These are phyloP conservation scores for Pythium vanterpoolii DNA, from an alignment of 352 stramenopile species.

Conservation along the genomic window DNA sequence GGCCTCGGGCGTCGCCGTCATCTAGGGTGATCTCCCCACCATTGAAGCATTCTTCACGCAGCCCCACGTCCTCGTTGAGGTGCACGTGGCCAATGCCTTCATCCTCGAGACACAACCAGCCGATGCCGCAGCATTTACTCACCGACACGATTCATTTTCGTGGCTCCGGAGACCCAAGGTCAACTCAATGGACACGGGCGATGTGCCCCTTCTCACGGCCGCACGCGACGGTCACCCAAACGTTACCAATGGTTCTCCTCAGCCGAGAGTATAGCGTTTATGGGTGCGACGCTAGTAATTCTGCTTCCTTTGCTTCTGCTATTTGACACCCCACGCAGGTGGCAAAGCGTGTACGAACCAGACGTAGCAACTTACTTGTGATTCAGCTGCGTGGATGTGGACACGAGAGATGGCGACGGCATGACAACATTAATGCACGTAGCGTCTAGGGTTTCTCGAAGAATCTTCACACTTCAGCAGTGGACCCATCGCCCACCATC, in stretches of 20 bases:
- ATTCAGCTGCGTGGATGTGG: background rate
- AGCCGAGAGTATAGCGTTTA: background rate
- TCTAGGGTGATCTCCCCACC: background rate
- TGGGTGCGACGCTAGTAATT: background rate
- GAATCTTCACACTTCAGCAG: background rate
- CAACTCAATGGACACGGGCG: background rate
- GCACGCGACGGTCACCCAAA: background rate
- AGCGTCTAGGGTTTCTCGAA: background rate
- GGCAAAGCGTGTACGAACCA: background rate
- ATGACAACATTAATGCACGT: background rate
- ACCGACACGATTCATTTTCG: background rate
- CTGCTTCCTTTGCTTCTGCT: background rate
- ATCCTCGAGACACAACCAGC: background rate
- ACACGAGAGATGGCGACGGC: background rate
- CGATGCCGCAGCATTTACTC: background rate
- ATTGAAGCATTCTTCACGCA: background rate
- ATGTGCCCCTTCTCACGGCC: background rate
- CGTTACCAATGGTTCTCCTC: conserved; percentile 4
- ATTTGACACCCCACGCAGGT: background rate
- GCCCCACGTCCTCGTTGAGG: background rate
- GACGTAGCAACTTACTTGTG: background rate
- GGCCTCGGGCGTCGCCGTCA: background rate
- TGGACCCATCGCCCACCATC: background rate
- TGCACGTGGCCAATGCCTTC: background rate
- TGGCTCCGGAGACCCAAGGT: background rate